Percentiles rank a stretch among this genome's conserved stretches.
Evolutionary conservation across 2,329 filamentous ascomycete genomes (phyloP).

Genomic region (Aspergillus sclerotialis): DNA sequence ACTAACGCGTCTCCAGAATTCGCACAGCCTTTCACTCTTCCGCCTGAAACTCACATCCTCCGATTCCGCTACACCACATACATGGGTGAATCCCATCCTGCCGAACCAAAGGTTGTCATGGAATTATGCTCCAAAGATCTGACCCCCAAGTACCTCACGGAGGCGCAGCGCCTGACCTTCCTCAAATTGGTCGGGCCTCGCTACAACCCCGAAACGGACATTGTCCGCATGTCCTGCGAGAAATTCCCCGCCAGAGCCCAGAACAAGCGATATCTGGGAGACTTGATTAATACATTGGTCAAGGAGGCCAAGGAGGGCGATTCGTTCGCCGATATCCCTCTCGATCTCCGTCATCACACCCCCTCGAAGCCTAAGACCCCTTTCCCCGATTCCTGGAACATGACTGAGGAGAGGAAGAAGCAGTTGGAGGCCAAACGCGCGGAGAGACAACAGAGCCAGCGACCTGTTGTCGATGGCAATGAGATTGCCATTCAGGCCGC

Average conservation of each 20-base stretch:
- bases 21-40: conserved; percentile 74
- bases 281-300: conserved; percentile 67
- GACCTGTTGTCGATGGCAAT: conserved; percentile 53
- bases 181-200: conserved; percentile 79
- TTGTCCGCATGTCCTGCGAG: conserved; percentile 87
- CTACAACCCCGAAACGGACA: conserved; percentile 76
- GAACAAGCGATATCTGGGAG: conserved; percentile 91
- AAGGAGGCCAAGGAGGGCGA: conserved; percentile 73
- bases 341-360: conserved; percentile 81
- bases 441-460: conserved; percentile 52
- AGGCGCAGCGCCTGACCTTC: conserved; percentile 67
- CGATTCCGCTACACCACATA: conserved; percentile 97
- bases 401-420: conserved; percentile 62
- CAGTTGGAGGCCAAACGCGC: conserved; percentile 59
- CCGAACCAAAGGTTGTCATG: conserved; percentile 87
- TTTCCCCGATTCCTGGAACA: conserved; percentile 77
- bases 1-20: conserved; percentile 52
- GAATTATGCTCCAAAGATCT: conserved; percentile 76
- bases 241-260: conserved; percentile 82
- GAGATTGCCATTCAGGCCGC: conserved; percentile 31
- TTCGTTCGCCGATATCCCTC: conserved; percentile 78
- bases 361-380: conserved; percentile 53
- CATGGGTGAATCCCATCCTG: conserved; percentile 88
- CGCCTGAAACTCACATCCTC: conserved; percentile 57
- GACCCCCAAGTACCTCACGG: conserved; percentile 50